Conservation (phyloP, 2,329 filamentous ascomycete species). For the Colletotrichum karsti region DNA sequence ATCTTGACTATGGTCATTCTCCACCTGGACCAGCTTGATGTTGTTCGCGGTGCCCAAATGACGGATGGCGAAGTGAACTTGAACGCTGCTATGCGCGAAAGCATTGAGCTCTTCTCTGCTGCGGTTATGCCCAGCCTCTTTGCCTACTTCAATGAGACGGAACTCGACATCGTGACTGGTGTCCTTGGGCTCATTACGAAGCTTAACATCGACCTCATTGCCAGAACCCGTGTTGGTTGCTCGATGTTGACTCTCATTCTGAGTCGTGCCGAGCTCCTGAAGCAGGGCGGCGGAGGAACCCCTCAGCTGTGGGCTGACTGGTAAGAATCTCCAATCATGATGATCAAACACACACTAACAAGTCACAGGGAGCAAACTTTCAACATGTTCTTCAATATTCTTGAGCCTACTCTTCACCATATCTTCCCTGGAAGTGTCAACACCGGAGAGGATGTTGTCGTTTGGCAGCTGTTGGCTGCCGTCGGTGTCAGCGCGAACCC, state of each 20-base stretch:
- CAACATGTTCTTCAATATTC: slow-evolving; percentile 83
- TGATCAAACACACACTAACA: background rate
- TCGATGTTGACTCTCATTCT: slow-evolving; percentile 93
- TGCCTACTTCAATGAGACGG: slow-evolving; percentile 89
- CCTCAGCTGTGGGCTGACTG: slow-evolving; percentile 84
- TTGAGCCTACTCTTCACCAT: slow-evolving; percentile 84
- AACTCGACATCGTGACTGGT: slow-evolving; percentile 89
- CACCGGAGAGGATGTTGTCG: slow-evolving; percentile 91
- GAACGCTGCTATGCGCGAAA: slow-evolving; percentile 84
- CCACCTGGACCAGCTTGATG: slow-evolving; percentile 90
- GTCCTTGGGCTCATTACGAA: slow-evolving; percentile 86
- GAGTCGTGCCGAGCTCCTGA: slow-evolving; percentile 91
- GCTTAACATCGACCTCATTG: slow-evolving; percentile 84
- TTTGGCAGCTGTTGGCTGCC: slow-evolving; percentile 97
- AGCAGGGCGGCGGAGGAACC: slow-evolving; percentile 76
- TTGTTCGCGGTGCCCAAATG: slow-evolving; percentile 83
- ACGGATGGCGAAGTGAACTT: slow-evolving; percentile 75
- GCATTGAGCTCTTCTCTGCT: slow-evolving; percentile 88
- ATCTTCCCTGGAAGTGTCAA: slow-evolving; percentile 94
- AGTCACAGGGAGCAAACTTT: slow-evolving; percentile 74
- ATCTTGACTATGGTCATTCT: slow-evolving; percentile 96
- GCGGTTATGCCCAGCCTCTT: slow-evolving; percentile 92
- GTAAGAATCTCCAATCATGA: slow-evolving; percentile 50
- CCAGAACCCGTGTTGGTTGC: slow-evolving; percentile 86
- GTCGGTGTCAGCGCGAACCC: slow-evolving; percentile 93